phyloP scores from a whole-genome alignment of 78 protist genomes.

The Andalucia godoyi region DNA sequence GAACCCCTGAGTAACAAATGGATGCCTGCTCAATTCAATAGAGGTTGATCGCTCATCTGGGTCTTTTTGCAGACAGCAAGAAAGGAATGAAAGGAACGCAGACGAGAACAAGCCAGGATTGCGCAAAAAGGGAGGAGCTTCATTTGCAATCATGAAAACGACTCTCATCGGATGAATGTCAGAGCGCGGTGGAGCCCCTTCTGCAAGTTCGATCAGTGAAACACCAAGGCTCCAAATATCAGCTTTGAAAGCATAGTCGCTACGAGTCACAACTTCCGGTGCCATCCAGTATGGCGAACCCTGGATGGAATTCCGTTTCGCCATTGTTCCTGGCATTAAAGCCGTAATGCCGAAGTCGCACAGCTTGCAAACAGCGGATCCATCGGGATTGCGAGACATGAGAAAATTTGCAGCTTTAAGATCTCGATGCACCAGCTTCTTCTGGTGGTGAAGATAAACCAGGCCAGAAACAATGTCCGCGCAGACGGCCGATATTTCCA shows the following conservation, averaged over 20 bases:
- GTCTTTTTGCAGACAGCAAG: constrained; percentile 56
- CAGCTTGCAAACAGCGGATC: background rate
- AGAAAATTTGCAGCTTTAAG: constrained; percentile 61
- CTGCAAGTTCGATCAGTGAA: background rate
- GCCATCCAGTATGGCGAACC: constrained; percentile 44
- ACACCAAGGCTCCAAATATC: constrained; percentile 16
- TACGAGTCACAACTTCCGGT: constrained; percentile 17
- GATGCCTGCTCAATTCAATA: constrained; percentile 42
- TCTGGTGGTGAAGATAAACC: constrained; percentile 37
- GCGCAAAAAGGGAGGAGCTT: no score
- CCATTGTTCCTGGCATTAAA: background rate
- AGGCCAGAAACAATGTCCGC: no score
- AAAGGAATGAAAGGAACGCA: constrained; percentile 41
- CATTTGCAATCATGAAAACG: background rate
- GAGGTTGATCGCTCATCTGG: constrained; percentile 55
- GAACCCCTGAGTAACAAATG: no score
- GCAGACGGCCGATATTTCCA: no score
- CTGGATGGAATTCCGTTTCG: background rate
- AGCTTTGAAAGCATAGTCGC: background rate
- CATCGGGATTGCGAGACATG: background rate
- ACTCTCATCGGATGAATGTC: background rate
- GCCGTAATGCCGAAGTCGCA: background rate
- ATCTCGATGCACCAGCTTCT: constrained; percentile 53
- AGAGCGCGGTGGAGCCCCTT: background rate
- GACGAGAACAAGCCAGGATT: constrained; percentile 45